A percentile compares a stretch with the other conserved stretches of the same genome.
These are phyloP conservation scores for Trichoderma hamatum DNA, from an alignment of 2,329 filamentous ascomycete genomes.

Conservation along the genomic window DNA sequence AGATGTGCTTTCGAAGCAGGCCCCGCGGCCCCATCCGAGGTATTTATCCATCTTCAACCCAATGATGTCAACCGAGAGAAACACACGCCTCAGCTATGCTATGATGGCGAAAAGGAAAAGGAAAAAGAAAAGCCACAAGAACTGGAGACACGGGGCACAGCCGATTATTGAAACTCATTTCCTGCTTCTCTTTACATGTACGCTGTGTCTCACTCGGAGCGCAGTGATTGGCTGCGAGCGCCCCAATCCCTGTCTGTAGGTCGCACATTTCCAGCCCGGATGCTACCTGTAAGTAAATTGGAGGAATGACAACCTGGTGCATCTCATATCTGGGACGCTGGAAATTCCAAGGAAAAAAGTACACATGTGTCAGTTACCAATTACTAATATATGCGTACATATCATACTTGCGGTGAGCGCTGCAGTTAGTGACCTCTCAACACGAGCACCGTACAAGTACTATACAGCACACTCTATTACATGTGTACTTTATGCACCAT, in stretches of 20 bases:
- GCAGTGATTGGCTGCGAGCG: conserved; percentile 5
- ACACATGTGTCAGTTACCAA: neutral
- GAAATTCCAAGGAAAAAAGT: neutral
- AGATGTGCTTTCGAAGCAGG: neutral
- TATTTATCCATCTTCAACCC: conserved; percentile 2
- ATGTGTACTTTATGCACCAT: neutral
- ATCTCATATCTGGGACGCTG: neutral
- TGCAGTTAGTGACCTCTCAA: neutral
- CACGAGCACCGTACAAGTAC: neutral
- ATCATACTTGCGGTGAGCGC: neutral
- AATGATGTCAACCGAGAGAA: neutral
- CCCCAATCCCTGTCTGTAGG: neutral
- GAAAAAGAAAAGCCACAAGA: neutral
- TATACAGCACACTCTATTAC: neutral
- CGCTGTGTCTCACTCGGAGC: conserved; percentile 13
- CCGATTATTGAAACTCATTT: conserved; percentile 2
- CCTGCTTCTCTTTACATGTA: neutral
- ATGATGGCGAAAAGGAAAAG: neutral
- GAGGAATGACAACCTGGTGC: neutral
- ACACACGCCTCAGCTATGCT: neutral
- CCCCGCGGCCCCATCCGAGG: conserved; percentile 12
- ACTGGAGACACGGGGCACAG: neutral
- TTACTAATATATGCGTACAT: neutral
- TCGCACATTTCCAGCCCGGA: neutral
- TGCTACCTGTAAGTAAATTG: neutral